Percentiles rank a stretch among this genome's conserved stretches.
Evolutionary conservation across 192 early-diverging fungal species (phyloP).

Genomic region (Obelidium mucronatum): DNA sequence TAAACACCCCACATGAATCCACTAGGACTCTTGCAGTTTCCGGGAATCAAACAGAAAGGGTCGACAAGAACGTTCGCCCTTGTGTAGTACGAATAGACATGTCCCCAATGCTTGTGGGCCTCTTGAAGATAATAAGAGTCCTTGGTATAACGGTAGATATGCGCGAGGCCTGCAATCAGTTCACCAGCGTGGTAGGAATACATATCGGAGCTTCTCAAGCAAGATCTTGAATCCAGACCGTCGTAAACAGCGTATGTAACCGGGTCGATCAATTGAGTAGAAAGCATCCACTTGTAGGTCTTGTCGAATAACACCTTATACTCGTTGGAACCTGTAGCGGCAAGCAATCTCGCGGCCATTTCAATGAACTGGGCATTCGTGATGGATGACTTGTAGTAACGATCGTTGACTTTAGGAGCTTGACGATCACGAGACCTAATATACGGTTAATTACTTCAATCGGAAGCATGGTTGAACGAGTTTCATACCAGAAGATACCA

Average conservation of each 20-base stretch:
- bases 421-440: conserved; percentile 39
- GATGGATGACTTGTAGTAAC: conserved; percentile 54
- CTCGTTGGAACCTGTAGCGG: conserved; percentile 33
- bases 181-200: conserved; percentile 35
- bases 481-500: conserved; percentile 56
- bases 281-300: conserved; percentile 49
- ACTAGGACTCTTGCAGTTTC: conserved; percentile 1
- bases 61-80: neutral
- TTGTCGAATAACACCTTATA: conserved; percentile 15
- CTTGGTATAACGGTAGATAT: conserved; percentile 21
- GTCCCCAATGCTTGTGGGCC: conserved; percentile 6
- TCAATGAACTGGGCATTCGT: conserved; percentile 51
- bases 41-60: neutral
- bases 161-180: conserved; percentile 31
- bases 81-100: conserved; percentile 3
- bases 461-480: neutral
- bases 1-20: conserved; percentile 33
- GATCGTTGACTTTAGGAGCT: neutral
- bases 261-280: neutral
- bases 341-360: conserved; percentile 44
- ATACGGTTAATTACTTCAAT: neutral
- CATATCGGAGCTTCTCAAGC: neutral
- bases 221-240: conserved; percentile 21
- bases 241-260: conserved; percentile 29
- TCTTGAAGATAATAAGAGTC: conserved; percentile 12